Base-by-base conservation (phyloP, 2,329 filamentous ascomycete species). In the Ophiostoma montium region DNA sequence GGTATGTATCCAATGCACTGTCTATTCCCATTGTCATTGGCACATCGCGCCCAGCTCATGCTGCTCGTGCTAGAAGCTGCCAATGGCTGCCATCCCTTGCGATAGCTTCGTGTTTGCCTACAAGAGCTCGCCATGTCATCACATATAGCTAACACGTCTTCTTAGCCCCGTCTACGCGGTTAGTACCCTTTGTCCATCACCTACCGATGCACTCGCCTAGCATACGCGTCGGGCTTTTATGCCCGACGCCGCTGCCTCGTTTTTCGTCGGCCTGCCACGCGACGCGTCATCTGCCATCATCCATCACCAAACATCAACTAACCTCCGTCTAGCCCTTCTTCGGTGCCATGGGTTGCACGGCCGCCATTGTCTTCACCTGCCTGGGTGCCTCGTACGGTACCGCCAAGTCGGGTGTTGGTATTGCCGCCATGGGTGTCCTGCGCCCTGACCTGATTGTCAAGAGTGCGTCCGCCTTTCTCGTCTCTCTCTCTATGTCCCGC, bases 361-460 rank as follows among this genome's bases (percentile, higher is more conserved):
- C 62, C 36, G 65, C 71, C 60, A 74, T 75, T 52, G 65, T 73
- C 59, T 70, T 75, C 63, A 70, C 70, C 56, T 72, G 70, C 59
- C 60, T 75, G 44, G 71, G 92, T 67, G 92, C 92, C 64, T 88
- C 92, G 60, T 98, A 96, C 72, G 92, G 92, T 70, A 98, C 92
- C 60, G 92, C 92, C 66, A 98, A 98, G 80, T 94, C 92, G 64
- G 92, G 92, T 74, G 92, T 96, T 61, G 92, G 92, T 78, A 95
- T 98, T 65, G 87, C 87, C 59, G 86, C 89, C 60, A 95, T 96
- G 85, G 90, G 89, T 84, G 90, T 96, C 62, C 80, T 98, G 60
- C 80, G 92, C 69, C 92, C 92, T 67, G 92, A 98, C 69, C 74
- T 96, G 70, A 95, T 96, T 68, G 90, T 98, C 68, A 96, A 95